phyloP scores from a whole-genome alignment of 768 basidiomycete genomes.

The Podaxis pistillaris region DNA sequence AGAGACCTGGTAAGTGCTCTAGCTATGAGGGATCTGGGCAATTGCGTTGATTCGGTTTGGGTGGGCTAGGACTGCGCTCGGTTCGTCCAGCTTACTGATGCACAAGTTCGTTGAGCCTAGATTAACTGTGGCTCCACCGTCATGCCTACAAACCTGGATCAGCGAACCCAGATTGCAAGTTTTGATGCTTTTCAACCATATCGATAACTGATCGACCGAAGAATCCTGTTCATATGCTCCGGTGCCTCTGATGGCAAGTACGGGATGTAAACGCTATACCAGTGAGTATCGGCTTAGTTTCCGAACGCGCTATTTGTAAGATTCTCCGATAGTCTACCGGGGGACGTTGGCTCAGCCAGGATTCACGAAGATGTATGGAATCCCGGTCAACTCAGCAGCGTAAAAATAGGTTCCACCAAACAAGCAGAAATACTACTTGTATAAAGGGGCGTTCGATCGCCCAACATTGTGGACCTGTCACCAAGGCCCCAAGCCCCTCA shows the following conservation, averaged over 20 bases:
- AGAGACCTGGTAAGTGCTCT: not conserved
- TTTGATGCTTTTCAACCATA: not conserved
- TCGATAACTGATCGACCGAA: not conserved
- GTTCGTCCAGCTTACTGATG: not conserved
- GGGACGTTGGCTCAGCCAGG: not conserved
- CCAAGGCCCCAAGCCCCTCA: not conserved
- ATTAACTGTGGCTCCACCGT: not conserved
- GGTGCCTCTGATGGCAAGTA: not conserved
- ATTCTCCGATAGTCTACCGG: not conserved
- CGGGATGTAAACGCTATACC: not conserved
- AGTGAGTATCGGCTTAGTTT: not conserved
- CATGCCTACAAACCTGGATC: not conserved
- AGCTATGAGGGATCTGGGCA: not conserved
- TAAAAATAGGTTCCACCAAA: slow-evolving; percentile 10
- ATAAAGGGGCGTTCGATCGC: not conserved
- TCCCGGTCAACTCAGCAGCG: not conserved
- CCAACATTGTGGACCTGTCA: not conserved
- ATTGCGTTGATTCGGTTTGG: not conserved
- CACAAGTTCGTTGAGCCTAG: not conserved
- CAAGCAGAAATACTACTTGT: slow-evolving; percentile 8
- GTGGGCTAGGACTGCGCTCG: not conserved
- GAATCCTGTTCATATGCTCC: not conserved
- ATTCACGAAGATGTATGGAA: not conserved
- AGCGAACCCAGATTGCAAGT: not conserved
- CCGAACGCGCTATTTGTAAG: slow-evolving; percentile 1